Percentiles rank a stretch among this genome's conserved stretches.
Evolutionary conservation across 1,139 yeast genomes (phyloP).

Genomic region (Arxiozyma slooffiae): DNA sequence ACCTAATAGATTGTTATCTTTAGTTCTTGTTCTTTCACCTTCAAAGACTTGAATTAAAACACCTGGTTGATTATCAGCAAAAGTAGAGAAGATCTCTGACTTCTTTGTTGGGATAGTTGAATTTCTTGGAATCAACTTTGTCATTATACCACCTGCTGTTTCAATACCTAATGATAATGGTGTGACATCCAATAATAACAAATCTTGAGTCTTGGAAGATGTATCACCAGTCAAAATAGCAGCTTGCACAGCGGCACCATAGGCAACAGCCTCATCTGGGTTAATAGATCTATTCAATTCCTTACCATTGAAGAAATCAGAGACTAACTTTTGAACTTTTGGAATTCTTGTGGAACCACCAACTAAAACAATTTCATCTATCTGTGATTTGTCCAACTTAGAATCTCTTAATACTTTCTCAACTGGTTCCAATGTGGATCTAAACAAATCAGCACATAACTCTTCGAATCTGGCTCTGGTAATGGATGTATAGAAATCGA

Average conservation of each 20-base stretch:
- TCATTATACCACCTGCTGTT: constrained; percentile 97
- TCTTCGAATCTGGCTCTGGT: constrained; percentile 90
- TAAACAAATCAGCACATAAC: constrained; percentile 70
- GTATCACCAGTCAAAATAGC: constrained; percentile 89
- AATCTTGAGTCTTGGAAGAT: constrained; percentile 69
- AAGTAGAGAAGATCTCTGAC: constrained; percentile 93
- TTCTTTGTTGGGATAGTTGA: constrained; percentile 95
- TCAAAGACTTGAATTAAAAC: constrained; percentile 92
- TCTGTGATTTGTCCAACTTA: constrained; percentile 63
- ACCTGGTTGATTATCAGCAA: constrained; percentile 95
- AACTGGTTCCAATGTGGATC: constrained; percentile 74
- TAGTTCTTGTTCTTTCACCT: constrained; percentile 95
- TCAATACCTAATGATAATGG: constrained; percentile 95
- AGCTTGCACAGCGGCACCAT: constrained; percentile 76
- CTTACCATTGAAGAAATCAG: constrained; percentile 82
- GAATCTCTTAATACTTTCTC: constrained; percentile 76
- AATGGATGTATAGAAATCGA: constrained; percentile 67
- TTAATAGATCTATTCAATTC: constrained; percentile 77
- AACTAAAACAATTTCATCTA: constrained; percentile 75
- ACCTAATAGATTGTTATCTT: constrained; percentile 91
- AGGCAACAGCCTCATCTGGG: constrained; percentile 69
- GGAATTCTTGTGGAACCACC: constrained; percentile 95
- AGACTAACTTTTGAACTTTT: constrained; percentile 74
- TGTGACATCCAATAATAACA: constrained; percentile 81
- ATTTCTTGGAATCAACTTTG: constrained; percentile 93